These are phyloP conservation scores for Plasmopara viticola DNA, from an alignment of 352 stramenopile species.

Conservation along the genomic window DNA sequence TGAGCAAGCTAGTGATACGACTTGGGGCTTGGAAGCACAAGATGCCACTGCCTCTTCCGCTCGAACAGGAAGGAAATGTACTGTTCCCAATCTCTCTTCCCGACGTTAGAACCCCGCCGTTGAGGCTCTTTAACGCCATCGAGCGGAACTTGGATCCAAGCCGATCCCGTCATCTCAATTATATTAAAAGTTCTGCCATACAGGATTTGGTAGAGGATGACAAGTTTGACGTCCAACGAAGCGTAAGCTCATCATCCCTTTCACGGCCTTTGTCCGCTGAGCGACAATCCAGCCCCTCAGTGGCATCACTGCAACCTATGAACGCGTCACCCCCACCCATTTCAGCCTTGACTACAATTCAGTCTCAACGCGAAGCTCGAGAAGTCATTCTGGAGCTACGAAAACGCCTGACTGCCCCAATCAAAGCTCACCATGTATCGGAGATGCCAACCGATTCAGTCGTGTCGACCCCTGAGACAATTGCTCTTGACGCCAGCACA, in stretches of 20 bases:
- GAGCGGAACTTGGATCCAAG: constrained; percentile 18
- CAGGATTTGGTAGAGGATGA: constrained; percentile 3
- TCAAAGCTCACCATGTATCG: not conserved
- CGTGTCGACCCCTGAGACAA: constrained; percentile 24
- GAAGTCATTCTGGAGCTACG: constrained; percentile 37
- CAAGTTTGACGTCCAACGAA: not conserved
- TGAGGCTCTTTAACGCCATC: constrained; percentile 56
- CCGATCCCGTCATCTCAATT: not conserved
- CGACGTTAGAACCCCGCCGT: constrained; percentile 34
- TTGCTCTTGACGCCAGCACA: constrained; percentile 18
- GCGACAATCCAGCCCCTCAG: no score
- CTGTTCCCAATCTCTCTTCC: constrained; percentile 27
- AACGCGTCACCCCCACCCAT: not conserved
- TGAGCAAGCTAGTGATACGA: constrained; percentile 38
- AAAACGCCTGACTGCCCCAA: constrained; percentile 13
- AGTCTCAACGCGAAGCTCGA: constrained; percentile 26
- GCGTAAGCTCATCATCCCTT: constrained; percentile 1
- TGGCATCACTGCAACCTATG: no score
- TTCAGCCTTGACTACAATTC: constrained; percentile 13
- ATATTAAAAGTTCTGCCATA: not conserved
- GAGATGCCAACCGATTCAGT: constrained; percentile 3
- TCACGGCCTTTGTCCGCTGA: constrained; percentile 2
- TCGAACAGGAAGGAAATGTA: constrained; percentile 2
- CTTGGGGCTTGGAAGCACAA: constrained; percentile 29
- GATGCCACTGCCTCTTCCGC: not conserved